Evolutionary conservation across 306 rosid genomes (phyloP), one percentile per base, ranked within the genome.

Genomic region (Citrullus amarus): DNA sequence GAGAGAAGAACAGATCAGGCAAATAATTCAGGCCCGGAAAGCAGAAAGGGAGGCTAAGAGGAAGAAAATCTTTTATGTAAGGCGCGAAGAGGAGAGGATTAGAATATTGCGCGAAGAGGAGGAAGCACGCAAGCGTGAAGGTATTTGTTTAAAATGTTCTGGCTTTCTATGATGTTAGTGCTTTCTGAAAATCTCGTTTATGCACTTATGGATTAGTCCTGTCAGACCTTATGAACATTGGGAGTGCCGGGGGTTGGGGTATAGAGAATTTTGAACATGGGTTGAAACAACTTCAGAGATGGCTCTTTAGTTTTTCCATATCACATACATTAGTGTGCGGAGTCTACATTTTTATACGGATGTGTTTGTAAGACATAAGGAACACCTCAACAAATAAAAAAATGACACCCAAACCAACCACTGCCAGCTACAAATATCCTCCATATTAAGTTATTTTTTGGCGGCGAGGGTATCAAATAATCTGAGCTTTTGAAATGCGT

Each of bases 121-220:
- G 86, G 98, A 96, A 84, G 92, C 93, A 16, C 82, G 83, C 56
- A 93, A 86, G 81, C 93, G 9, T 6, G 97, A 96, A 91, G 98
- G 99, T 96, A 82, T 34, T 36, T 18, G 18, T 41, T 18, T 9
- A 30, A 72, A 75, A 15, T 71, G 16, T 25, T 38, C 25, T 70
- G 7, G 22, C 14, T 69, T 69, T 69, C 18, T 68, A 20, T 68
- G 54, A 18, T 16, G 36, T 25, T 43, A 8, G 11, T 61, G 4
- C 17, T 25, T 25, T 61, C 11, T 11, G 18, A 28, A 1, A 60
- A 60, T 60, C 34, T 22, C 6, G 14, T 58, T 25, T 12, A 58
- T 58, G 32, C 7, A 25, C 25, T 57, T 57, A 8, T 57, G 30
- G 62, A 56, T 18, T 56, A 8, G 8, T 2, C 48, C 48, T 8